phyloP scores from a whole-genome alignment of 345 rosid genomes.

The Murraya koenigii region DNA sequence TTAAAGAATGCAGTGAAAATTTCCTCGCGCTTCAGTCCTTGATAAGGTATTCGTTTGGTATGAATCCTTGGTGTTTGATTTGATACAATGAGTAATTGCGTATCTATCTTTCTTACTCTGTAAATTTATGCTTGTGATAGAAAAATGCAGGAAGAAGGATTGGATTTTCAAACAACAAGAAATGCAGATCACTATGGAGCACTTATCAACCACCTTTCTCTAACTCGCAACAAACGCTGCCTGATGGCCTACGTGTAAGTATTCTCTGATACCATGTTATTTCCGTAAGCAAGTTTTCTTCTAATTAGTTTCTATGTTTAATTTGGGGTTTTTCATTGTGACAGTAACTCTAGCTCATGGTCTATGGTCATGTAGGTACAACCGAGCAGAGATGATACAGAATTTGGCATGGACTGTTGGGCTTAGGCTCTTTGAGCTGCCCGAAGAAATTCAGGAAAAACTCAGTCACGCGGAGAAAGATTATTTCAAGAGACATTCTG shows the following conservation, averaged over 20 bases:
- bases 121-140: conserved; percentile 26
- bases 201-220: conserved; percentile 78
- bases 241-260: conserved; percentile 87
- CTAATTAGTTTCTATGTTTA: background rate
- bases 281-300: conserved; percentile 7
- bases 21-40: conserved; percentile 55
- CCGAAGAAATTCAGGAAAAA: conserved; percentile 69
- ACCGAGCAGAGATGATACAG: conserved; percentile 73
- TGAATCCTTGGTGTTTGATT: background rate
- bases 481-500: conserved; percentile 65
- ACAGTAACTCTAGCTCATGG: background rate
- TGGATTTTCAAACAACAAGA: conserved; percentile 74
- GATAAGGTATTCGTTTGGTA: conserved; percentile 39
- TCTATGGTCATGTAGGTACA: conserved; percentile 51
- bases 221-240: conserved; percentile 88
- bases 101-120: background rate
- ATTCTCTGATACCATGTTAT: conserved; percentile 1
- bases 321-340: background rate
- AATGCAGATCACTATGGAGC: conserved; percentile 91
- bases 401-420: conserved; percentile 77
- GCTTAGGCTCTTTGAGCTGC: conserved; percentile 66
- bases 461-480: conserved; percentile 63
- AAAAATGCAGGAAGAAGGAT: conserved; percentile 84
- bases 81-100: background rate
- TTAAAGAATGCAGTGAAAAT: conserved; percentile 59